Base-by-base conservation (phyloP, 140 eudicot genomes). In the Flaveria floridana region DNA sequence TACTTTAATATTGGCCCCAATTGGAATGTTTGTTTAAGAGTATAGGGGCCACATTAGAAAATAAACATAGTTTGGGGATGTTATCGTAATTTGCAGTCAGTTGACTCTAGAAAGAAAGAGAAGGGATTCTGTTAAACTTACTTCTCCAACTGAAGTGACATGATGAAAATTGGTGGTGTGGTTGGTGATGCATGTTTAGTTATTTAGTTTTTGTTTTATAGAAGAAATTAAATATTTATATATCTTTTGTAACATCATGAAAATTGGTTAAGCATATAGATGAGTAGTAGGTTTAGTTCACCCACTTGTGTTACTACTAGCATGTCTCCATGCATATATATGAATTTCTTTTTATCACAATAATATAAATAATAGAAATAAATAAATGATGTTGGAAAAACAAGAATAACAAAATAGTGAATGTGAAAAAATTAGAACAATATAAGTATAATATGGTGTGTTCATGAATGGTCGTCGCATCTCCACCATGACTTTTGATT, bases 111-210 rank as follows among this genome's bases (percentile, higher is more conserved):
- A 70, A 52, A 47, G 62, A 42, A 53, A 69, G 56, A 73, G 74
- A 86, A 74, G 84, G 51, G 84, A 82, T 86, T 84, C 79, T 66
- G 96, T 87, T 87, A 79, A 82, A 80, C 96, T 71, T 76, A 87
- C 90, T 87, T 83, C 86, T 81, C 96, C 72, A 86, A 84, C 95
- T 84, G 88, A 86, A 81, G 76, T 86, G 89, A 86, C 91, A 82
- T 84, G 77, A 68, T 21, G 77, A 58, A 80, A 75, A 68, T 59
- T 75, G 80, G 84, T 82, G 85, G 89, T 87, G 90, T 73, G 86
- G 85, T 89, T 85, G 89, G 90, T 83, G 86, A 13, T 84, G 74
- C 62, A 65, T 66, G 65, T 69, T 80, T 63, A n/a, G 34, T 46
- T 52, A 19, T 28, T 26, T 20, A 69, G 6, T 7, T 7, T 41